phyloP scores from a whole-genome alignment of 1,284 basidiomycete genomes.

The Rhodotorula mucilaginosa region DNA sequence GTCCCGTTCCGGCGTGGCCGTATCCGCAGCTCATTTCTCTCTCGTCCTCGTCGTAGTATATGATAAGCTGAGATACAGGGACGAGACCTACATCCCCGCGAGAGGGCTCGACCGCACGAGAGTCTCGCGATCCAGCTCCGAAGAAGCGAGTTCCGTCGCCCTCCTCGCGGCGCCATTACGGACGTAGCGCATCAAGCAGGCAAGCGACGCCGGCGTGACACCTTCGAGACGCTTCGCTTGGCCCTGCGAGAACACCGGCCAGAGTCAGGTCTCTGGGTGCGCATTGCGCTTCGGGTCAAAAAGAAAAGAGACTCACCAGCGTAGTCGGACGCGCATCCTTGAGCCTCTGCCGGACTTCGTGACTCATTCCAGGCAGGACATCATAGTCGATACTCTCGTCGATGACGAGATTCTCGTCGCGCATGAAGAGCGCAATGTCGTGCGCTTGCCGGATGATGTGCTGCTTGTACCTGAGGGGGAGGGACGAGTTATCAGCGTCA shows the following conservation, averaged over 20 bases:
- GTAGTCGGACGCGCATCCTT: conserved; percentile 62
- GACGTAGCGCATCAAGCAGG: conserved; percentile 64
- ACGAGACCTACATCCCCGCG: no score
- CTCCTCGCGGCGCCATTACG: conserved; percentile 23
- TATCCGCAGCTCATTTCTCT: no score
- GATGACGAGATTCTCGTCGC: conserved; percentile 70
- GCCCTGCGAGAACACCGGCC: conserved; percentile 55
- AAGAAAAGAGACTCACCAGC: conserved; percentile 54
- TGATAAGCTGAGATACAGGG: no score
- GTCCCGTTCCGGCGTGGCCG: no score
- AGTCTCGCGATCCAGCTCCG: neutral
- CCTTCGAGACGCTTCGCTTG: conserved; percentile 82
- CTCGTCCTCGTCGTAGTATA: no score
- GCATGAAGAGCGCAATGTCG: conserved; percentile 60
- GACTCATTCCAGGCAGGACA: conserved; percentile 65
- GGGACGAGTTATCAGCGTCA: neutral
- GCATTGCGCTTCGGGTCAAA: no score
- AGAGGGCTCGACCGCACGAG: neutral
- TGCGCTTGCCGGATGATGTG: conserved; percentile 60
- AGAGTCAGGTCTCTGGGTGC: neutral
- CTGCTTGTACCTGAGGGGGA: conserved; percentile 26
- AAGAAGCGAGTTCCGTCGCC: conserved; percentile 1
- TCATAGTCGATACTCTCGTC: conserved; percentile 69
- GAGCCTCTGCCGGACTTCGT: conserved; percentile 70
- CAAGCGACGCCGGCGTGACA: conserved; percentile 71